A percentile compares a stretch with the other conserved stretches of the same genome.
phyloP scores from a whole-genome alignment of 2,329 filamentous ascomycete genomes.

The Aspergillus luchuensis region DNA sequence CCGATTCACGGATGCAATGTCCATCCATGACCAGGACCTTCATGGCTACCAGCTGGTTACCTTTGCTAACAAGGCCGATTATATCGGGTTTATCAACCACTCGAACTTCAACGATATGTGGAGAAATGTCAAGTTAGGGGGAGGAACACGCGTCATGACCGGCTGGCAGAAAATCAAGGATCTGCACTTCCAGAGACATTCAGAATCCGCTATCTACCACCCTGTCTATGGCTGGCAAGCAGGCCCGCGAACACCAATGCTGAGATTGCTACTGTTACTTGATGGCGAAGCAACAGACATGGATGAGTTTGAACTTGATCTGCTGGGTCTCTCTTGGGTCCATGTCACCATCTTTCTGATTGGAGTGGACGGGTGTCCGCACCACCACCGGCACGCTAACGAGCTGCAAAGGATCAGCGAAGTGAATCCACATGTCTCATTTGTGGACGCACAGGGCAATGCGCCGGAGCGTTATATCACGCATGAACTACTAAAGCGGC shows the following conservation, averaged over 20 bases:
- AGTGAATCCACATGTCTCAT: conserved; percentile 6
- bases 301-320: conserved; percentile 12
- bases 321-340: conserved; percentile 8
- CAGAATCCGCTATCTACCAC: conserved; percentile 4
- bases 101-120: neutral
- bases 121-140: neutral
- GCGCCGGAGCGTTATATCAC: conserved; percentile 8
- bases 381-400: conserved; percentile 11
- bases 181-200: conserved; percentile 5
- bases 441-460: conserved; percentile 10
- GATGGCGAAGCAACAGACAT: conserved; percentile 10
- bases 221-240: conserved; percentile 10
- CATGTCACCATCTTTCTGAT: conserved; percentile 11
- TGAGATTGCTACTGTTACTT: conserved; percentile 4
- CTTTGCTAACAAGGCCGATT: neutral
- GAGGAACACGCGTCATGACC: conserved; percentile 7
- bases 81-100: conserved; percentile 9
- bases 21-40: conserved; percentile 3
- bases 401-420: conserved; percentile 11
- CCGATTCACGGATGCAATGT: conserved; percentile 5
- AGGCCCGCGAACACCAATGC: neutral
- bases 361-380: conserved; percentile 9
- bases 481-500: conserved; percentile 9
- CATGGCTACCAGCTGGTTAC: conserved; percentile 9
- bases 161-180: conserved; percentile 12